These are phyloP conservation scores for Phylloporus sp. DNA, from an alignment of 768 basidiomycete species.

Conservation along the genomic window DNA sequence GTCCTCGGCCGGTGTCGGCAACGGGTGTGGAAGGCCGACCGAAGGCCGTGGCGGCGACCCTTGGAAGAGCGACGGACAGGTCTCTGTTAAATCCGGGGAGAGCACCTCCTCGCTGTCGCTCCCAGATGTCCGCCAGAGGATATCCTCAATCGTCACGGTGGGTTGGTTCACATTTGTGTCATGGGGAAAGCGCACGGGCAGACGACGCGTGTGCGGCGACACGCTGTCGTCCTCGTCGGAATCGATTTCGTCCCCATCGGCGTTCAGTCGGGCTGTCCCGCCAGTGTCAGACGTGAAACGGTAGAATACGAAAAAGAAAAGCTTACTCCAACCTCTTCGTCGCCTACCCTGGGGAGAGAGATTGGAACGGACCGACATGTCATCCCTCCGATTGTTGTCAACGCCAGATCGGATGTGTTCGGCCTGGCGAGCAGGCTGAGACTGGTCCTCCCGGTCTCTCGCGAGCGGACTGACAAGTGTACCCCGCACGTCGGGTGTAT, in stretches of 20 bases:
- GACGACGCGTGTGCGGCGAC: constrained; percentile 50
- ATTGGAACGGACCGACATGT: constrained; percentile 3
- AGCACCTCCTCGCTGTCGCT: constrained; percentile 22
- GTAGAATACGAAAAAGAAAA: background rate
- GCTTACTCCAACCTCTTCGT: constrained; percentile 33
- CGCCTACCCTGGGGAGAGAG: constrained; percentile 23
- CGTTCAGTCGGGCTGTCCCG: constrained; percentile 34
- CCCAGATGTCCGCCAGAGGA: constrained; percentile 21
- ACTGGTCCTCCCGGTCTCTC: constrained; percentile 23
- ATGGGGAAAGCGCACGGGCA: constrained; percentile 37
- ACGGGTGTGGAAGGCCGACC: constrained; percentile 37
- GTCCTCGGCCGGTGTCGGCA: constrained; percentile 53
- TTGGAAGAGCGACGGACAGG: constrained; percentile 10
- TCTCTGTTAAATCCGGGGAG: constrained; percentile 22
- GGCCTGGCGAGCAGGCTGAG: constrained; percentile 1
- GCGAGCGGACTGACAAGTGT: constrained; percentile 21
- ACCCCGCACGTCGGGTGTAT: constrained; percentile 22
- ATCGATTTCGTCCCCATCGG: constrained; percentile 62
- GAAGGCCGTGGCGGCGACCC: constrained; percentile 12
- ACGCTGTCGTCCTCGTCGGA: constrained; percentile 52
- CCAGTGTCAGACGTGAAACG: constrained; percentile 8
- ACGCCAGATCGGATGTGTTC: constrained; percentile 3
- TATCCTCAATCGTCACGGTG: constrained; percentile 25
- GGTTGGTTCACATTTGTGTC: constrained; percentile 23
- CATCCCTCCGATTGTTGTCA: constrained; percentile 12